phyloP scores from a whole-genome alignment of 208 protist genomes.

The Crithidia thermophila region DNA sequence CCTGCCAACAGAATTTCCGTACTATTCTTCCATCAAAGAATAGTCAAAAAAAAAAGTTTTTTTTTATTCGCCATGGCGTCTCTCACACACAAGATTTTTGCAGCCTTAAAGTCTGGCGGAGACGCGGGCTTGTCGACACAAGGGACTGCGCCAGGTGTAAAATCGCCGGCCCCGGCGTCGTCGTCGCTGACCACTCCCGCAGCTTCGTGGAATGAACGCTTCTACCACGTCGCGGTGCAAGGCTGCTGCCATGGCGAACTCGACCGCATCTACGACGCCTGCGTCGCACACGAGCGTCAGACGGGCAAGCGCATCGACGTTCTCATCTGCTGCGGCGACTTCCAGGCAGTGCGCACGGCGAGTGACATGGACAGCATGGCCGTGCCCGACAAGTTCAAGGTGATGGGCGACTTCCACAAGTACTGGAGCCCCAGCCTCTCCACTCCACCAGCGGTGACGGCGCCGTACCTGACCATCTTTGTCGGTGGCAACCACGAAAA shows the following conservation, averaged over 20 bases:
- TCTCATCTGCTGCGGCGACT: slow-evolving; percentile 98
- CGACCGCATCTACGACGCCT: slow-evolving; percentile 95
- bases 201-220: slow-evolving; percentile 27
- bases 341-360: slow-evolving; percentile 95
- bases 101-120: slow-evolving; percentile 21
- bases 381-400: slow-evolving; percentile 95
- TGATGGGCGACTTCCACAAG: slow-evolving; percentile 95
- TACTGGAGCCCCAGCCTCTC: slow-evolving; percentile 71
- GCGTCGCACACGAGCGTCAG: slow-evolving; percentile 72
- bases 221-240: slow-evolving; percentile 94
- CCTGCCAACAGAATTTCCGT: too few relatives aligned
- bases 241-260: slow-evolving; percentile 99
- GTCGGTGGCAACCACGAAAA: slow-evolving; percentile 99
- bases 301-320: slow-evolving; percentile 95
- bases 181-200: neutral
- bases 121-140: neutral
- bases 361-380: slow-evolving; percentile 95
- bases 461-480: slow-evolving; percentile 98
- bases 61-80: slow-evolving; percentile 18
- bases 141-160: neutral
- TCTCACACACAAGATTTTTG: slow-evolving; percentile 31
- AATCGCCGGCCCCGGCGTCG: slow-evolving; percentile 7
- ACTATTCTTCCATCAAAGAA: too few relatives aligned
- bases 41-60: too few relatives aligned
- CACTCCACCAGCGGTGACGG: slow-evolving; percentile 15